phyloP scores from a whole-genome alignment of 352 stramenopile genomes.

The Globisporangium nunn region DNA sequence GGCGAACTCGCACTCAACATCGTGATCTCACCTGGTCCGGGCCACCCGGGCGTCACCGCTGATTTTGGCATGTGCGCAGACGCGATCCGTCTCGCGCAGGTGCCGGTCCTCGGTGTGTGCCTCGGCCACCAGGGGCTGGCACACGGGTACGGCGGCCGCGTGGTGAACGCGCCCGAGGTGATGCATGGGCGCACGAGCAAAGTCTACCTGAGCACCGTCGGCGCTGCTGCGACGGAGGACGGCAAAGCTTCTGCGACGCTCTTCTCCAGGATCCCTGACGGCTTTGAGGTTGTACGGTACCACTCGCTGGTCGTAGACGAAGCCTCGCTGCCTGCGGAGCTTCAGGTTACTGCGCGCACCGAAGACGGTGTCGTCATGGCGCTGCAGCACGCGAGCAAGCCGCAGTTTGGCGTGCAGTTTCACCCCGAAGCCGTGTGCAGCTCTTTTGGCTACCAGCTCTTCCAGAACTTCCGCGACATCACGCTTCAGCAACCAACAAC shows the following conservation, averaged over 20 bases:
- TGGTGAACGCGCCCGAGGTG: constrained; percentile 77
- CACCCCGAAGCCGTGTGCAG: constrained; percentile 95
- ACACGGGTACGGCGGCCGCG: constrained; percentile 76
- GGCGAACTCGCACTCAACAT: constrained; percentile 59
- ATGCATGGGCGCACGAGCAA: constrained; percentile 92
- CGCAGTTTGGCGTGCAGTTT: constrained; percentile 96
- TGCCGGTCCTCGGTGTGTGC: constrained; percentile 95
- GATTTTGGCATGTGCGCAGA: constrained; percentile 89
- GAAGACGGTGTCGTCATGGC: constrained; percentile 86
- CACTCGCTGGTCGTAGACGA: constrained; percentile 91
- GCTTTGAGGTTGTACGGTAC: constrained; percentile 93
- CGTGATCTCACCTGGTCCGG: constrained; percentile 89
- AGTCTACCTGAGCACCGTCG: constrained; percentile 26
- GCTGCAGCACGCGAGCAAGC: constrained; percentile 72
- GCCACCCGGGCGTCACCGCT: constrained; percentile 54
- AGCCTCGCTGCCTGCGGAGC: constrained; percentile 23
- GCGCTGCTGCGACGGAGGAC: neutral
- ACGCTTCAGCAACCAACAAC: constrained; percentile 28
- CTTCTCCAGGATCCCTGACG: constrained; percentile 52
- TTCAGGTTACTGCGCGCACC: constrained; percentile 61
- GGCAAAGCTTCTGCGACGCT: constrained; percentile 13
- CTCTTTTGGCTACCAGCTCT: constrained; percentile 72
- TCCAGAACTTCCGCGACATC: constrained; percentile 86
- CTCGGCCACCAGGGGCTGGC: constrained; percentile 96
- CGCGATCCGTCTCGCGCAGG: constrained; percentile 39